Conservation (phyloP, 2,329 filamentous ascomycete genomes). For the Stachybotrys chartarum region DNA sequence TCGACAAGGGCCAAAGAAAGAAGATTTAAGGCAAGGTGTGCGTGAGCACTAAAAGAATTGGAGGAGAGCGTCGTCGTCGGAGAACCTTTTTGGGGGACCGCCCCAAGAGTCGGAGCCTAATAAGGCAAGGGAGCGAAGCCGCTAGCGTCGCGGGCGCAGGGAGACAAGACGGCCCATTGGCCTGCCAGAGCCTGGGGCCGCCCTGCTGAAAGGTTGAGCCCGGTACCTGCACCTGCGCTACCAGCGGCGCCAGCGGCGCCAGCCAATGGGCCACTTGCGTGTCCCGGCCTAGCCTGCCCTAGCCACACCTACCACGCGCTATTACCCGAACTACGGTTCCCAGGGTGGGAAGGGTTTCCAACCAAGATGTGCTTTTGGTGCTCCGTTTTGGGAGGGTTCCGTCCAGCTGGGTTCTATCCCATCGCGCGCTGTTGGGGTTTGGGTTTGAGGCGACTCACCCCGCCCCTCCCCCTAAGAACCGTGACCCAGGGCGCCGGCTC, state of each 20-base stretch:
- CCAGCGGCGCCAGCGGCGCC: neutral
- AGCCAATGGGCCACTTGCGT: no score
- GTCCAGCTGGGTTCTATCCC: neutral
- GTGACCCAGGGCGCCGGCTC: neutral
- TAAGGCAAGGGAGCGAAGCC: neutral
- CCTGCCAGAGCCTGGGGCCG: neutral
- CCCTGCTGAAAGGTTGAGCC: neutral
- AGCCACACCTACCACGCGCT: neutral
- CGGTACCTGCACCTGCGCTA: neutral
- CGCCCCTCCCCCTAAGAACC: neutral
- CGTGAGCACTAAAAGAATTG: no score
- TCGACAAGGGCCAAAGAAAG: no score
- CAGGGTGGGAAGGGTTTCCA: no score
- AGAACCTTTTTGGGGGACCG: no score
- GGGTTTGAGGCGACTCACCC: no score
- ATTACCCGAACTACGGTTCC: neutral
- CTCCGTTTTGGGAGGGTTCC: neutral
- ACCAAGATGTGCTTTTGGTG: no score
- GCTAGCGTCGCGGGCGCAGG: neutral
- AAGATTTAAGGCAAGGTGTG: no score
- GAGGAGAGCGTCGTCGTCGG: no score
- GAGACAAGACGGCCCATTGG: neutral
- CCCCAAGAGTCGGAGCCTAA: no score
- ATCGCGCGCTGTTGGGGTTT: no score
- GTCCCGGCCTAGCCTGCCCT: no score